These are phyloP conservation scores for Lentinula novae-zelandiae DNA, from an alignment of 1,284 basidiomycete genomes.

Conservation along the genomic window DNA sequence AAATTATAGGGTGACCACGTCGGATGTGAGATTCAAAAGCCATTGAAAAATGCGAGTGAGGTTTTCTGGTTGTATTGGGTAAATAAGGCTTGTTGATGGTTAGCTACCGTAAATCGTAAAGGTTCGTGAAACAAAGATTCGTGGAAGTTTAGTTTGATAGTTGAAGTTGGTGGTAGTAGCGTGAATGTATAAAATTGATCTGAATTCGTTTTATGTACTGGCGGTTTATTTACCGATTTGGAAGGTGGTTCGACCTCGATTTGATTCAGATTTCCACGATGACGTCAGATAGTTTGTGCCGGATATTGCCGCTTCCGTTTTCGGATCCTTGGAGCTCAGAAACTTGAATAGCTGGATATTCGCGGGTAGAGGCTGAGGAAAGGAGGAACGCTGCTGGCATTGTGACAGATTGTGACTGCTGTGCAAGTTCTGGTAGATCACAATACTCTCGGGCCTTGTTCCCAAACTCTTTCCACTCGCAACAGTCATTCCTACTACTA, in stretches of 20 bases:
- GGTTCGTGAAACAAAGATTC: too few relatives aligned
- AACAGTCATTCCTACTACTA: too few relatives aligned
- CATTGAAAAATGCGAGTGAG: conserved; percentile 23
- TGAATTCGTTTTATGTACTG: neutral
- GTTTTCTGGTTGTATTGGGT: neutral
- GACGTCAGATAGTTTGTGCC: neutral
- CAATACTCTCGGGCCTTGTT: too few relatives aligned
- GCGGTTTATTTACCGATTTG: neutral
- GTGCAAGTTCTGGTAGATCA: too few relatives aligned
- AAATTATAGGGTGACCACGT: conserved; percentile 50
- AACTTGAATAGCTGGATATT: too few relatives aligned
- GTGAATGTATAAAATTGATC: neutral
- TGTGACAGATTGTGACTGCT: too few relatives aligned
- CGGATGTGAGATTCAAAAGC: conserved; percentile 36
- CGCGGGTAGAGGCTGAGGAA: too few relatives aligned
- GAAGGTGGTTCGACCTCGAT: neutral
- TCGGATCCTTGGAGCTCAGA: too few relatives aligned
- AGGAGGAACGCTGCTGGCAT: too few relatives aligned
- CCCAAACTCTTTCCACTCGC: too few relatives aligned
- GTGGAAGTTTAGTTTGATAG: neutral
- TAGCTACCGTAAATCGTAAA: neutral
- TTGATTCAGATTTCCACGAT: neutral
- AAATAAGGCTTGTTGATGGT: neutral
- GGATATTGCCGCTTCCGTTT: too few relatives aligned
- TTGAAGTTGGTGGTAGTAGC: neutral